Conservation (phyloP, 371 early-diverging fungal genomes). For the Mortierella sp. region DNA sequence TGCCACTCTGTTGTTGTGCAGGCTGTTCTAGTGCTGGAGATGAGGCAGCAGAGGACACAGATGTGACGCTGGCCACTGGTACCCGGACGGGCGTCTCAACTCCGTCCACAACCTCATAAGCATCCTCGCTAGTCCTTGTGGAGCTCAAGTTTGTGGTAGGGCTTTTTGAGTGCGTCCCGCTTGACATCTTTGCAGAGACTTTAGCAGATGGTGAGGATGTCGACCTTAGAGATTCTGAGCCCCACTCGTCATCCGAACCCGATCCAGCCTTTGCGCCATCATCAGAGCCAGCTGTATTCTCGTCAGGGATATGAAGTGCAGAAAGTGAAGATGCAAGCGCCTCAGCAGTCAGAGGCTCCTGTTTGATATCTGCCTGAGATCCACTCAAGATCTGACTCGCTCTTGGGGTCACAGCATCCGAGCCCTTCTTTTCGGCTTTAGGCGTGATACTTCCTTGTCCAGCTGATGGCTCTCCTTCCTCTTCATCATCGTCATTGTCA, state of each 20-base stretch:
- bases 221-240: conserved; percentile 29
- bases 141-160: conserved; percentile 46
- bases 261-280: conserved; percentile 7
- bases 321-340: conserved; percentile 48
- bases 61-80: conserved; percentile 29
- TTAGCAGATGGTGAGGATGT: conserved; percentile 27
- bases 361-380: conserved; percentile 10
- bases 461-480: conserved; percentile 30
- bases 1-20: conserved; percentile 16
- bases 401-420: conserved; percentile 34
- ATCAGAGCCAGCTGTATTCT: background rate
- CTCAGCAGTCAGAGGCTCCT: conserved; percentile 46
- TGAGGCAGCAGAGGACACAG: conserved; percentile 30
- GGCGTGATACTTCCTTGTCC: conserved; percentile 47
- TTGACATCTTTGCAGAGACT: conserved; percentile 20
- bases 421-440: conserved; percentile 35
- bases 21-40: conserved; percentile 34
- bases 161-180: conserved; percentile 28
- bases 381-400: conserved; percentile 18
- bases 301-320: conserved; percentile 34
- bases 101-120: conserved; percentile 45
- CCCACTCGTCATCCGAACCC: conserved; percentile 46
- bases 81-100: conserved; percentile 36
- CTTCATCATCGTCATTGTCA: conserved; percentile 53
- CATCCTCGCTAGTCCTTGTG: conserved; percentile 48